Evolutionary conservation across 306 rosid species (phyloP).

Genomic region (Cucurbita argyrosperma): DNA sequence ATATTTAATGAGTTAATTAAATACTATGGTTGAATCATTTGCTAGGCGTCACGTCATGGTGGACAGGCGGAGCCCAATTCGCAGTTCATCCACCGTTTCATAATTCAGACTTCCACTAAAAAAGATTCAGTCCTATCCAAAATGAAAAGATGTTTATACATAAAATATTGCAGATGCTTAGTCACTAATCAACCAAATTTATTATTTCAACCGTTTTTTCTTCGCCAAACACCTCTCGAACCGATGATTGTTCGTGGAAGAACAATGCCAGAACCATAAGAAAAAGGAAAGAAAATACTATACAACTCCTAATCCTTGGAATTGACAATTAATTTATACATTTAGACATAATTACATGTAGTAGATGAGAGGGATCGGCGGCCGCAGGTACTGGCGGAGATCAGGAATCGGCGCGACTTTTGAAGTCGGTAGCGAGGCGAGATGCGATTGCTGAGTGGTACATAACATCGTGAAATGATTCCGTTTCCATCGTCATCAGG

Average conservation of each 20-base stretch:
- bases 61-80: neutral
- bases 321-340: neutral
- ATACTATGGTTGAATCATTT: neutral
- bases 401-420: slow-evolving; percentile 1
- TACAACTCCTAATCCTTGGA: neutral
- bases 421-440: slow-evolving; percentile 75
- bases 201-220: neutral
- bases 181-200: neutral
- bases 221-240: neutral
- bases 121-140: neutral
- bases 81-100: neutral
- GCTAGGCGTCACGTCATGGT: neutral
- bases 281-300: neutral
- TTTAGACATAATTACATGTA: neutral
- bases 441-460: slow-evolving; percentile 92
- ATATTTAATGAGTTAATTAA: neutral
- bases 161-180: neutral
- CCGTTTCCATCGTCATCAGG: slow-evolving; percentile 37
- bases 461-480: slow-evolving; percentile 72
- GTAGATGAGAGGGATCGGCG: neutral
- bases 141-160: neutral
- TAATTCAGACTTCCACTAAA: neutral
- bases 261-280: neutral
- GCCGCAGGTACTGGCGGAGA: neutral
- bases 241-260: neutral